Conservation (phyloP, 2,329 filamentous ascomycete genomes). For the Neofusicoccum umdonicola region DNA sequence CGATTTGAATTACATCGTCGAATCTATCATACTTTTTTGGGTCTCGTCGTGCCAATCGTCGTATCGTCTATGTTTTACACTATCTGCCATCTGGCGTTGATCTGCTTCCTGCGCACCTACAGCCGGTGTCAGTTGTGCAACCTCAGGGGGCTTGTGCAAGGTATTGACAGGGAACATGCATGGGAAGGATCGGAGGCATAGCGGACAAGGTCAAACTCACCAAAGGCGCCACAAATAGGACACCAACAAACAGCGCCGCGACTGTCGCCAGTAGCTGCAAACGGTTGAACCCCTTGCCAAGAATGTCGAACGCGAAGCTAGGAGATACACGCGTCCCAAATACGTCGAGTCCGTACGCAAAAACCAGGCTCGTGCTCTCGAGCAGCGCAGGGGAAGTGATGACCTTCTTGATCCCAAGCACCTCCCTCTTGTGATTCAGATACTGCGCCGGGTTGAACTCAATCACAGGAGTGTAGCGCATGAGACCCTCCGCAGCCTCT, state of each 20-base stretch:
- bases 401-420: slow-evolving; percentile 71
- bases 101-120: slow-evolving; percentile 61
- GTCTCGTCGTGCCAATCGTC: slow-evolving; percentile 3
- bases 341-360: slow-evolving; percentile 84
- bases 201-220: slow-evolving; percentile 55
- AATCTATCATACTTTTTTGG: slow-evolving; percentile 14
- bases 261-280: slow-evolving; percentile 81
- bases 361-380: slow-evolving; percentile 87
- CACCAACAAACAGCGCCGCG: slow-evolving; percentile 72
- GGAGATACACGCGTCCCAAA: slow-evolving; percentile 86
- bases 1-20: not conserved
- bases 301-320: slow-evolving; percentile 84
- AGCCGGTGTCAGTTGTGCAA: slow-evolving; percentile 18
- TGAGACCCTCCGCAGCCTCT: slow-evolving; percentile 81
- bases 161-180: slow-evolving; percentile 23
- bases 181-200: not conserved
- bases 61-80: slow-evolving; percentile 1
- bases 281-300: slow-evolving; percentile 94
- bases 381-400: slow-evolving; percentile 74
- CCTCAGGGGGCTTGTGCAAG: not conserved
- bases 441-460: slow-evolving; percentile 81
- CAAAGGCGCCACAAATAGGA: slow-evolving; percentile 77
- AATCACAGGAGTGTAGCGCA: slow-evolving; percentile 71
- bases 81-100: slow-evolving; percentile 62
- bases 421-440: slow-evolving; percentile 77